phyloP scores from a whole-genome alignment of 2,329 filamentous ascomycete species.

The Thermomyces lanuginosus region DNA sequence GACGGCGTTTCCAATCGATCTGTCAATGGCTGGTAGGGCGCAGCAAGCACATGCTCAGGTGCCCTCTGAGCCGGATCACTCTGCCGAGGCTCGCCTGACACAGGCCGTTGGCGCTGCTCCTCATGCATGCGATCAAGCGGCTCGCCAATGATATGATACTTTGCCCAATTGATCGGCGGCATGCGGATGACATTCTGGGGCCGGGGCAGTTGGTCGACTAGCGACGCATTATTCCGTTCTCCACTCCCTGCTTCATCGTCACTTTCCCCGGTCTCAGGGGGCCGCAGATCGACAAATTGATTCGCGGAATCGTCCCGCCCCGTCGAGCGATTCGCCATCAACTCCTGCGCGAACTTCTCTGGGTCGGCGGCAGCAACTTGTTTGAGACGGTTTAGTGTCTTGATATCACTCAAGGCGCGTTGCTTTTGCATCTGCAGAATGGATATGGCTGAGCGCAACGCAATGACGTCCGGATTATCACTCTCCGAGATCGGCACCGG shows the following conservation, averaged over 20 bases:
- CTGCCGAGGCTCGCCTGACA: slow-evolving; percentile 24
- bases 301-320: slow-evolving; percentile 17
- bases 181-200: slow-evolving; percentile 71
- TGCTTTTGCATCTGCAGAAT: slow-evolving; percentile 74
- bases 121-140: slow-evolving; percentile 70
- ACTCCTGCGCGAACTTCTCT: slow-evolving; percentile 51
- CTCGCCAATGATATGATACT: slow-evolving; percentile 79
- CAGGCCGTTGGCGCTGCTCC: slow-evolving; percentile 55
- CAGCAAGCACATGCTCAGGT: slow-evolving; percentile 37
- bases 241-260: slow-evolving; percentile 6
- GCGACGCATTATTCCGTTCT: neutral
- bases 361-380: slow-evolving; percentile 54
- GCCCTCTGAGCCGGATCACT: slow-evolving; percentile 20
- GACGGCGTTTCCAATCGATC: slow-evolving; percentile 32
- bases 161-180: slow-evolving; percentile 85
- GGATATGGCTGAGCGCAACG: slow-evolving; percentile 68
- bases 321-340: slow-evolving; percentile 46
- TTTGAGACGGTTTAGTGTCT: slow-evolving; percentile 52
- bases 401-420: slow-evolving; percentile 60
- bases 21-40: slow-evolving; percentile 43
- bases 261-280: slow-evolving; percentile 22
- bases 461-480: slow-evolving; percentile 70
- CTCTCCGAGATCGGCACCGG: slow-evolving; percentile 31
- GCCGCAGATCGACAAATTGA: too few species aligned
- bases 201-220: slow-evolving; percentile 52